These are phyloP conservation scores for Pestalotiopsis sp. DNA, from an alignment of 2,329 filamentous ascomycete genomes.

Conservation along the genomic window DNA sequence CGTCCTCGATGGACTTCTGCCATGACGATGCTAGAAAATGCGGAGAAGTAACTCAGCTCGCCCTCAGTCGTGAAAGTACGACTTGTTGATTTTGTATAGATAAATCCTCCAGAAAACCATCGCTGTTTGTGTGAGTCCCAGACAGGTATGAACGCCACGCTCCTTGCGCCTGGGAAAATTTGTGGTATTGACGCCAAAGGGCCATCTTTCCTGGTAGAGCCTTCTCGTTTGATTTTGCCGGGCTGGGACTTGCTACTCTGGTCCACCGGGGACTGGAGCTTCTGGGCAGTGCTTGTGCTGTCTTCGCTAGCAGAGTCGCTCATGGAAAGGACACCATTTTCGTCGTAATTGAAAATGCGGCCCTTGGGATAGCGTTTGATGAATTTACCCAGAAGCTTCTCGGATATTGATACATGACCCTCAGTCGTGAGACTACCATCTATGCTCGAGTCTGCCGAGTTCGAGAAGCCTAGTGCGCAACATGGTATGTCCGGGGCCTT, in stretches of 20 bases:
- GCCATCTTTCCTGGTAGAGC: background rate
- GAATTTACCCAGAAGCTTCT: conserved; percentile 42
- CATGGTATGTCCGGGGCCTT: conserved; percentile 27
- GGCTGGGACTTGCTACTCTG: no score
- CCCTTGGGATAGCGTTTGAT: conserved; percentile 48
- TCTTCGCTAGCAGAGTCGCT: conserved; percentile 26
- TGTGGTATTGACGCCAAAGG: background rate
- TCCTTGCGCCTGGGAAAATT: conserved; percentile 47
- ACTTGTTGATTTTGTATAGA: conserved; percentile 46
- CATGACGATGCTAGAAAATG: conserved; percentile 58
- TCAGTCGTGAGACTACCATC: conserved; percentile 22
- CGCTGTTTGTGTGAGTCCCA: conserved; percentile 49
- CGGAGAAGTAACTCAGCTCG: conserved; percentile 52
- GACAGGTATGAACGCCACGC: conserved; percentile 49
- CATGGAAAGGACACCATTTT: conserved; percentile 36
- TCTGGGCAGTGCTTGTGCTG: background rate
- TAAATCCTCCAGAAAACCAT: conserved; percentile 53
- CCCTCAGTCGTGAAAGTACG: conserved; percentile 46
- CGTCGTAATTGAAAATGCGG: conserved; percentile 47
- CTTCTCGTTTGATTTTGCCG: background rate
- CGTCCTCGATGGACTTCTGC: conserved; percentile 54
- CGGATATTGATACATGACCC: conserved; percentile 29
- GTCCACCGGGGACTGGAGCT: background rate
- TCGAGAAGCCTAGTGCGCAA: conserved; percentile 42
- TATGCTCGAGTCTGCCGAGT: conserved; percentile 34